These are phyloP conservation scores for Tillandsia fasciculata DNA, from an alignment of 176 grass and related monocot genomes.

Conservation along the genomic window DNA sequence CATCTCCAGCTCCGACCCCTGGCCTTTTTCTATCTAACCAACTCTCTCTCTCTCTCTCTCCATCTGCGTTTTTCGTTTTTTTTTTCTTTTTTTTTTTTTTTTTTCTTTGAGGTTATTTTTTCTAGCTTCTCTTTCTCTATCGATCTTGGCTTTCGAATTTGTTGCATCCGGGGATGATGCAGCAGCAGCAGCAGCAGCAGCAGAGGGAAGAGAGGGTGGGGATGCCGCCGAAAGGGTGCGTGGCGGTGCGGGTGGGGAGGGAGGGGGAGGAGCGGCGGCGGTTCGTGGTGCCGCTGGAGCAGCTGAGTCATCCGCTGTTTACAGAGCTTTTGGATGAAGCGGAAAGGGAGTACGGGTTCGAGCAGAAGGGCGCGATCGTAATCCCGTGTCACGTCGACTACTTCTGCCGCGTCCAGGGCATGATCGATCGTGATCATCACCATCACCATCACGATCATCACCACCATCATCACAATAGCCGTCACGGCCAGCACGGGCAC, in stretches of 20 bases:
- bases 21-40: not conserved
- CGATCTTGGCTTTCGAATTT: not conserved
- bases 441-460: not conserved
- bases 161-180: not conserved
- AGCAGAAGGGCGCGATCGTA: not conserved
- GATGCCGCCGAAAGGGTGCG: conserved; percentile 3
- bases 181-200: not conserved
- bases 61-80: not conserved
- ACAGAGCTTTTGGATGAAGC: conserved; percentile 4
- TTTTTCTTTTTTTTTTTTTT: not conserved
- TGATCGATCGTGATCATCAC: not conserved
- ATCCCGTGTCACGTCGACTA: conserved; percentile 4
- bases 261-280: conserved; percentile 10
- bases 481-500: not conserved
- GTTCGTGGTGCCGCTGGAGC: conserved; percentile 7
- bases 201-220: not conserved
- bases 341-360: not conserved
- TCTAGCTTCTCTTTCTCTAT: not conserved
- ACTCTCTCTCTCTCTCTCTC: not conserved
- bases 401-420: not conserved
- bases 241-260: conserved; percentile 3
- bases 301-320: conserved; percentile 8
- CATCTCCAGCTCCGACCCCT: conserved; percentile 2
- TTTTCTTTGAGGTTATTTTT: not conserved
- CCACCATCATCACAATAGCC: not conserved